phyloP scores from a whole-genome alignment of 257 asterid species.

The Solanum stenotomum region DNA sequence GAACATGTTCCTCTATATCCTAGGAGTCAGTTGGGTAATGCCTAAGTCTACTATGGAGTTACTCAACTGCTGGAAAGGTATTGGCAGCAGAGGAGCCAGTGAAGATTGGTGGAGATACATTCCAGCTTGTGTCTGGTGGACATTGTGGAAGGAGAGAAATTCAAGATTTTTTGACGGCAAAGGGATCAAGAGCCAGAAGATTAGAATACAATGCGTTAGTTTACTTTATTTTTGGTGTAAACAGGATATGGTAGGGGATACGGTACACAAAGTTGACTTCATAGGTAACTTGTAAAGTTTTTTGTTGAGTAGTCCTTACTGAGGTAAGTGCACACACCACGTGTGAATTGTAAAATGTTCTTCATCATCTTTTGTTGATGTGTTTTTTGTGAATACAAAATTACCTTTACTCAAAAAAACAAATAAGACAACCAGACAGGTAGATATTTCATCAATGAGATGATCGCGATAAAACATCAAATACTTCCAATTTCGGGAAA shows the following conservation, averaged over 20 bases:
- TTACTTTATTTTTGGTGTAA: background rate
- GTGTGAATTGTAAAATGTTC: background rate
- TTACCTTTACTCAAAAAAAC: background rate
- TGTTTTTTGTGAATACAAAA: background rate
- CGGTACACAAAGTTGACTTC: background rate
- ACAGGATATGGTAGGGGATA: background rate
- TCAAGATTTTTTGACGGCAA: background rate
- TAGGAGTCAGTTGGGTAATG: background rate
- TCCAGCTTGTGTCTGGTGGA: background rate
- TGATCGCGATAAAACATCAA: background rate
- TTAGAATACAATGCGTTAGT: background rate
- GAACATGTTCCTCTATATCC: background rate
- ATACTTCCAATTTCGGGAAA: background rate
- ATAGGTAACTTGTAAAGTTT: background rate
- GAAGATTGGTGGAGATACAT: background rate
- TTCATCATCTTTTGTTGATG: background rate
- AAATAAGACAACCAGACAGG: background rate
- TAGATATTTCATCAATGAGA: background rate
- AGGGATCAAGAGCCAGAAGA: background rate
- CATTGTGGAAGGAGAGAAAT: background rate
- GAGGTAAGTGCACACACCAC: background rate
- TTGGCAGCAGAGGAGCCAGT: background rate
- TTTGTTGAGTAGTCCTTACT: background rate
- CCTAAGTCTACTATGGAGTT: background rate
- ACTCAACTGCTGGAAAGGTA: background rate